These are phyloP conservation scores for Colletotrichum cuscutae DNA, from an alignment of 2,329 filamentous ascomycete genomes.

Conservation along the genomic window DNA sequence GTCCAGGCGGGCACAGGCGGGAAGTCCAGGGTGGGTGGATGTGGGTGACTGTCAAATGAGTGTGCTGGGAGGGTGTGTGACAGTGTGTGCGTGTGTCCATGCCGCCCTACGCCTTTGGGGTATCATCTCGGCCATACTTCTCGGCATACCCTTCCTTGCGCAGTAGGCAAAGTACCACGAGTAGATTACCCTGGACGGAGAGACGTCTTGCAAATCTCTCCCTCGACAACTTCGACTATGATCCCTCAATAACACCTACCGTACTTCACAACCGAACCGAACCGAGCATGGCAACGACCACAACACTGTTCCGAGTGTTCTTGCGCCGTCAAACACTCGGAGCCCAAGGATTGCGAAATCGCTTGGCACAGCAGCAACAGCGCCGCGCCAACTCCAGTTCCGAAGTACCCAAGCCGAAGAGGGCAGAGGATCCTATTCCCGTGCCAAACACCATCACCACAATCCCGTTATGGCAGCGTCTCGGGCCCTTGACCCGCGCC, in stretches of 20 bases:
- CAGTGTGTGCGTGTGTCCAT: slow-evolving; percentile 2
- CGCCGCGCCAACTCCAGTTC: slow-evolving; percentile 43
- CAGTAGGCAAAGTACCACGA: neutral
- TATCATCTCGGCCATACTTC: neutral
- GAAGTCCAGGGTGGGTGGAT: neutral
- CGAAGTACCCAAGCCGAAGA: slow-evolving; percentile 31
- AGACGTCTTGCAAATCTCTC: neutral
- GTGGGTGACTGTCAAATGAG: no score
- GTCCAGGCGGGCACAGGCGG: slow-evolving; percentile 1
- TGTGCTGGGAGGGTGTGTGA: neutral
- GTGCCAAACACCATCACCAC: slow-evolving; percentile 53
- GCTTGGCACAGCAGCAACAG: slow-evolving; percentile 35
- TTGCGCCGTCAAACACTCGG: slow-evolving; percentile 42
- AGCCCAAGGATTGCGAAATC: slow-evolving; percentile 32
- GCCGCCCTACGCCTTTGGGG: neutral
- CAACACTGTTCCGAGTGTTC: slow-evolving; percentile 38
- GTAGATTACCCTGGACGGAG: neutral
- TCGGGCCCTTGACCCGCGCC: slow-evolving; percentile 65
- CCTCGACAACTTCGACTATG: slow-evolving; percentile 10
- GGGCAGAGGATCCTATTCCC: slow-evolving; percentile 50
- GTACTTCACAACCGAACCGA: neutral
- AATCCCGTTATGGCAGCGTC: slow-evolving; percentile 63
- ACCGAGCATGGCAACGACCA: slow-evolving; percentile 37
- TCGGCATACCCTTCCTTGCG: neutral
- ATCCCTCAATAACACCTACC: neutral